Percentiles rank a stretch among this genome's conserved stretches.
These are phyloP conservation scores for Buxus sempervirens DNA, from an alignment of 164 flowering plant genomes.

Conservation along the genomic window DNA sequence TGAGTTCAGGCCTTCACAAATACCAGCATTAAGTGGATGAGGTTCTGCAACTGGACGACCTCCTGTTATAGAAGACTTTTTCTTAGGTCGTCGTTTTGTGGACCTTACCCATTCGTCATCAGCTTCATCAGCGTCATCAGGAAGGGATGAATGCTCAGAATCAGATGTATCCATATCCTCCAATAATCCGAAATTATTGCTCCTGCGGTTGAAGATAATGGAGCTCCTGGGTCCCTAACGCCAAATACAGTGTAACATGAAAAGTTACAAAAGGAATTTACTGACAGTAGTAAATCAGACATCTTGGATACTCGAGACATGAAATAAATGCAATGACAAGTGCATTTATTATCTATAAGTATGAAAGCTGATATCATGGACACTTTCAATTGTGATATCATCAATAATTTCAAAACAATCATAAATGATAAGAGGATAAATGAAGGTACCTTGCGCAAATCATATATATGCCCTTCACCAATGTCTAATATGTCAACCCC, in stretches of 20 bases:
- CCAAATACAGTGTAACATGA: not conserved
- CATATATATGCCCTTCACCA: constrained; percentile 46
- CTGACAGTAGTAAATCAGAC: not conserved
- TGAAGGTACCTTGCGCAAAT: constrained; percentile 55
- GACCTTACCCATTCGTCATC: constrained; percentile 50
- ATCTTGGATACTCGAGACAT: too few relatives aligned
- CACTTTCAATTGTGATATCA: not conserved
- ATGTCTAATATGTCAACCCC: constrained; percentile 8
- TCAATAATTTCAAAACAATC: not conserved
- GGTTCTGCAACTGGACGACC: constrained; percentile 11
- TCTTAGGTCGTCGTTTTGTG: constrained; percentile 20
- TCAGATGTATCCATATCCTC: constrained; percentile 96
- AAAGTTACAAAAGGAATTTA: too few relatives aligned
- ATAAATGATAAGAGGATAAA: not conserved
- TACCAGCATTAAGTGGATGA: not conserved
- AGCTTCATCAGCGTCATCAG: constrained; percentile 22
- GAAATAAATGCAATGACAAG: too few relatives aligned
- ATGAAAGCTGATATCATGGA: not conserved
- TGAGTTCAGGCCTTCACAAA: constrained; percentile 12
- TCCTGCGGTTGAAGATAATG: constrained; percentile 16
- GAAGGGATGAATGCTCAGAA: constrained; percentile 47
- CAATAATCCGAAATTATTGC: constrained; percentile 21
- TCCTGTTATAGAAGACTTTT: constrained; percentile 34
- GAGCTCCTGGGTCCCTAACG: constrained; percentile 55
- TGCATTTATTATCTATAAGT: not conserved